Conservation (phyloP, 2,329 filamentous ascomycete genomes). For the Diaporthe velutina region DNA sequence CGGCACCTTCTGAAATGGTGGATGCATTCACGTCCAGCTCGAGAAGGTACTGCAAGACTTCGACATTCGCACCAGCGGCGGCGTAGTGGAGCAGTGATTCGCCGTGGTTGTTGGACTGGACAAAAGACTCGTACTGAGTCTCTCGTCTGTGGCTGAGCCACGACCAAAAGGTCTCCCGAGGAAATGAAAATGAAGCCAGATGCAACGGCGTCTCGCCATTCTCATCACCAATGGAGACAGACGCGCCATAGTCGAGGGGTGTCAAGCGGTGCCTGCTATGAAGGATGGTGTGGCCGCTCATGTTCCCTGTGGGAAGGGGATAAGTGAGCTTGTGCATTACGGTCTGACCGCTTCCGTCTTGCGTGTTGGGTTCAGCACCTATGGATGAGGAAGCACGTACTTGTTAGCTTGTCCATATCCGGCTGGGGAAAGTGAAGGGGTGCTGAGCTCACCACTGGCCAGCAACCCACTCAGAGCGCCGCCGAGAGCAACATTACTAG, state of each 20-base stretch:
- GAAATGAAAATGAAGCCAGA: not conserved
- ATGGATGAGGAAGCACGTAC: not conserved
- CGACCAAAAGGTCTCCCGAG: not conserved
- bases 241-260: not conserved
- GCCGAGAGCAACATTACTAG: not conserved
- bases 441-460: not conserved
- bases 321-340: not conserved
- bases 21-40: not conserved
- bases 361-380: not conserved
- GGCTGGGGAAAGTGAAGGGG: not conserved
- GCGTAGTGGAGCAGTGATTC: conserved; percentile 3
- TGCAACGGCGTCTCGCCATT: not conserved
- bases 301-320: not conserved
- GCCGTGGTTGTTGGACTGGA: not conserved
- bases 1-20: not conserved
- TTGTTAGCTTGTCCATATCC: not conserved
- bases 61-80: not conserved
- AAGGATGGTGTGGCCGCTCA: not conserved
- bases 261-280: not conserved
- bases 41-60: not conserved
- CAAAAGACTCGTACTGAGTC: not conserved
- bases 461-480: not conserved
- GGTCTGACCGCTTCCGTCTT: not conserved
- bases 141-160: not conserved
- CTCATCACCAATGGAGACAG: not conserved